Evolutionary conservation across 768 basidiomycete species (phyloP), one percentile per base, ranked within the genome.

Genomic region (Rhodotorula diobovata): DNA sequence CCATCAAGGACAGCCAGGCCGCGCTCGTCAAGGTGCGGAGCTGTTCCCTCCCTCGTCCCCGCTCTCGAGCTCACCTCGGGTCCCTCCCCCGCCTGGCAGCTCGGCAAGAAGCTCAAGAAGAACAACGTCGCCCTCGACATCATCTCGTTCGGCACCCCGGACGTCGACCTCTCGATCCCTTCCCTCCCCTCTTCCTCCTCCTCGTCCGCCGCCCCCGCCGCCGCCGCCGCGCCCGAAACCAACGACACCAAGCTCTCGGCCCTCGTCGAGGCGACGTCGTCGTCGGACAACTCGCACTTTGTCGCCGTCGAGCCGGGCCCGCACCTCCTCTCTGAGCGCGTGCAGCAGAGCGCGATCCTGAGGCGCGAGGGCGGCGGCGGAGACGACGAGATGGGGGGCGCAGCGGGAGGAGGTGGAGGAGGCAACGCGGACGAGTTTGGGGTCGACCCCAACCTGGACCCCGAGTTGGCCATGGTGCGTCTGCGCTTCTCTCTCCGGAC

Each of bases 71-170:
- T 34, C 46, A 7, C 30, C 20, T 28, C 56, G 6, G 34, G 16
- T 4, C 39, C n/a, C 34, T 64, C 88, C 94, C 86, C 25, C 25
- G 83, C 90, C n/a, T n/a, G n/a, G 76, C 89, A 88, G 79, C 86
- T 99, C 46, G 96, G 94, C 18, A 96, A 94, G 84, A 96, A 93
- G 81, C 84, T 99, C 72, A 97, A 97, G 85, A 99, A 99, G 88
- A 98, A 98, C 81, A 99, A 97, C 77, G 93, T 99, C 54, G 91
- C 94, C 2, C 85, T 98, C 35, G 96, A 99, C 81, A 84, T 98
- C 61, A 83, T 98, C 39, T 86, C 86, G 11, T 97, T 92, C 80
- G 95, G 95, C 89, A 78, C 86, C 87, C 56, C 63, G 80, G 96
- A 96, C 76, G 91, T 99, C 53, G 90, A 93, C 3, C 85, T 97